Base-by-base conservation (phyloP, 148 eudicot genomes). In the Silene conica region DNA sequence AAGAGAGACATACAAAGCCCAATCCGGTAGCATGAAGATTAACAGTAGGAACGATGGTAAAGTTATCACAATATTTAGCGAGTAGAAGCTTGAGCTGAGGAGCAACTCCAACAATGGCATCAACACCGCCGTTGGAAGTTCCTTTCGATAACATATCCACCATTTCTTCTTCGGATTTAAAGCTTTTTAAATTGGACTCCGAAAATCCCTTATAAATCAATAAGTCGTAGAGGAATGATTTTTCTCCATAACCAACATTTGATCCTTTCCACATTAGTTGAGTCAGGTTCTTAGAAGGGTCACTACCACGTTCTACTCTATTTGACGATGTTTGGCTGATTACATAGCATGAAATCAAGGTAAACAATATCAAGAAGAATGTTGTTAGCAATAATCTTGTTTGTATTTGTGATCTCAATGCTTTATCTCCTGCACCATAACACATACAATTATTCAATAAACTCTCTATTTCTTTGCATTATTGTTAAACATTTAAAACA, bases 1-100 rank as follows among this genome's bases (percentile, higher is more conserved):
- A 18, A 59, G 67, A 38, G 55, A 22, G 0, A 62, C 76, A 22
- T 73, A 73, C 76, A 48, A 73, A 73, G 10, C 76, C 76, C 28
- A 62, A 46, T 62, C 76, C 76, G 0, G 66, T 25, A 73, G 58
- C 46, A 73, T 22, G 76, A 48, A 73, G 69, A 73, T 63, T 63
- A 10, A 52, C 8, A 1, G 69, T n/a, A 18, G 56, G 76, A 50
- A 63, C 43, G 0, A 63, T 18, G 7, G 38, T 23, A 26, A 59
- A 73, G 6, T 13, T n/a, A 48, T 46, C 55, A 45, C 76, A 73
- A 50, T 63, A 3, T 15, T 63, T 62, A 48, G 43, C 66, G 8
- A 21, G 45, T 12, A 73, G 6, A 63, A 73, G 52, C 59, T 63
- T 63, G 14, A 73, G 46, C 6, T 46, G 6, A 38, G 76, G 76